Evolutionary conservation across 2,329 filamentous ascomycete species (phyloP).

Genomic region (Rachicladosporium sp.): DNA sequence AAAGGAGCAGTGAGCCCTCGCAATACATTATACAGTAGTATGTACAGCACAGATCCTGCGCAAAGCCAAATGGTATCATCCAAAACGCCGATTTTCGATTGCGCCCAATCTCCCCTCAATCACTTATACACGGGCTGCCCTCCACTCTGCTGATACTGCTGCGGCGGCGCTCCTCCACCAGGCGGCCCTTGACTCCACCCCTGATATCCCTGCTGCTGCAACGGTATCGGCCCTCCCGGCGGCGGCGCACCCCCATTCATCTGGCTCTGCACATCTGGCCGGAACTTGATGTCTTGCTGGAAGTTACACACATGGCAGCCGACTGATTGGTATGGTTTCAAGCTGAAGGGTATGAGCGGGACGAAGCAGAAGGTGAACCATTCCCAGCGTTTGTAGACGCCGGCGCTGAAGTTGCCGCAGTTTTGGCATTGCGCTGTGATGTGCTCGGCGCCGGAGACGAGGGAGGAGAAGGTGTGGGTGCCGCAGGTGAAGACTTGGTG

Average conservation of each 20-base stretch:
- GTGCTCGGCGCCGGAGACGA: slow-evolving; percentile 36
- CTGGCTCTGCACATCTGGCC: slow-evolving; percentile 26
- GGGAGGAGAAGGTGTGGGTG: slow-evolving; percentile 36
- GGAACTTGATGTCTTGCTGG: slow-evolving; percentile 44
- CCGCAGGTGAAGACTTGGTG: slow-evolving; percentile 35
- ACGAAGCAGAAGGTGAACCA: slow-evolving; percentile 51
- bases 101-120: neutral
- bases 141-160: slow-evolving; percentile 9
- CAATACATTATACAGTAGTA: too few species aligned
- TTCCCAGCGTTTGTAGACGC: slow-evolving; percentile 34
- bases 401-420: slow-evolving; percentile 38
- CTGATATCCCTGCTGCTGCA: slow-evolving; percentile 20
- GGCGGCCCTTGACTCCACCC: slow-evolving; percentile 9
- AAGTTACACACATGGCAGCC: slow-evolving; percentile 67
- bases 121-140: slow-evolving; percentile 10
- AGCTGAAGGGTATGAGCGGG: slow-evolving; percentile 59
- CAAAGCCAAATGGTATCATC: too few species aligned
- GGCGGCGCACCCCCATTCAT: slow-evolving; percentile 17
- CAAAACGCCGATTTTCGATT: too few species aligned
- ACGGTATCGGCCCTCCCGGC: slow-evolving; percentile 16
- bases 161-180: slow-evolving; percentile 1
- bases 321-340: slow-evolving; percentile 46
- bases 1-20: too few species aligned
- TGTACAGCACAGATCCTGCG: too few species aligned
- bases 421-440: slow-evolving; percentile 40